Evolutionary conservation across 441 rosid species (phyloP).

Genomic region (Arabidopsis hybrid): DNA sequence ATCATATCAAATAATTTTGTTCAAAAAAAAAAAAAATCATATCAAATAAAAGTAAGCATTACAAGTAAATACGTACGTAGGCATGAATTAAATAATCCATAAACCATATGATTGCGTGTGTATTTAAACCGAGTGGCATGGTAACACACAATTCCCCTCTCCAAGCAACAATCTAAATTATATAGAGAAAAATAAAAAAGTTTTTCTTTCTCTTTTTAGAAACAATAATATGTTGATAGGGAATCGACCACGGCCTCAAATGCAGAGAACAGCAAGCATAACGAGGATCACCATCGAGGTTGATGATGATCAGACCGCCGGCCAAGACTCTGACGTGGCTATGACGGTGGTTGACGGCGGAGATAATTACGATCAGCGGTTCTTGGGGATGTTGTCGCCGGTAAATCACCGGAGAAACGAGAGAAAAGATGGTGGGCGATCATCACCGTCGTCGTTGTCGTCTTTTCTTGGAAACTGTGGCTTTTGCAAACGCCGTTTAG

Average conservation of each 20-base stretch:
- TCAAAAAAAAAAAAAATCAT: no score
- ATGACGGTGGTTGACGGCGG: constrained; percentile 27
- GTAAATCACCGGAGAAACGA: constrained; percentile 32
- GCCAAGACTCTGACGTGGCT: constrained; percentile 23
- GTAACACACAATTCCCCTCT: constrained; percentile 37
- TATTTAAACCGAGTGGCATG: constrained; percentile 36
- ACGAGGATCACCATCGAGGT: constrained; percentile 19
- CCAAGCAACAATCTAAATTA: constrained; percentile 32
- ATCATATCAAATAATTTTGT: no score
- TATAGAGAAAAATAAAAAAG: neutral
- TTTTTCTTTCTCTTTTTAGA: neutral
- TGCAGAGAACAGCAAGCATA: constrained; percentile 42
- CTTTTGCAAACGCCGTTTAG: constrained; percentile 68
- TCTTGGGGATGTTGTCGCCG: constrained; percentile 58
- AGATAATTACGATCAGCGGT: constrained; percentile 41
- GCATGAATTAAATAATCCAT: constrained; percentile 29
- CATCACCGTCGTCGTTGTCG: constrained; percentile 26
- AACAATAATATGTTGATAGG: constrained; percentile 36
- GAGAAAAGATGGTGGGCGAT: constrained; percentile 37
- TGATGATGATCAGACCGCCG: constrained; percentile 19
- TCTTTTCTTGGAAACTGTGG: constrained; percentile 69
- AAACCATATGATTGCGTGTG: constrained; percentile 31
- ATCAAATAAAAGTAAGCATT: constrained; percentile 19
- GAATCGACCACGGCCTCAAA: constrained; percentile 27
- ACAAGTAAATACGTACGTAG: constrained; percentile 34